Evolutionary conservation across 768 basidiomycete species (phyloP).

Genomic region (Suillus cothurnatus): DNA sequence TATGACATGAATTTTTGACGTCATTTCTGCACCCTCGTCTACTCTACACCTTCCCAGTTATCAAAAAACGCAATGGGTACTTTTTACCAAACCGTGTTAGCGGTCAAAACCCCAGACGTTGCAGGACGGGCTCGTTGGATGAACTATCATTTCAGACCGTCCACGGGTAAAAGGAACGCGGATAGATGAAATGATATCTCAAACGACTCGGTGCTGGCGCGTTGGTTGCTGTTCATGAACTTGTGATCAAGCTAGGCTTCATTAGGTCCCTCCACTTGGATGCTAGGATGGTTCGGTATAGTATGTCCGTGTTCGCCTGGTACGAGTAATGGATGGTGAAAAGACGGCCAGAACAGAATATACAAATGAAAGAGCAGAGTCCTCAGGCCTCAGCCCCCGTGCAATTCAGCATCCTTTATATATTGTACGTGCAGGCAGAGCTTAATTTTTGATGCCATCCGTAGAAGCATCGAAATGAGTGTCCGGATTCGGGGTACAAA

Average conservation of each 20-base stretch:
- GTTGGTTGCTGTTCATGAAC: not conserved
- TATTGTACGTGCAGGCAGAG: not conserved
- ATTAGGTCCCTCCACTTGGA: not conserved
- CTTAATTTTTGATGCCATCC: too few relatives aligned
- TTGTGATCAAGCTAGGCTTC: not conserved
- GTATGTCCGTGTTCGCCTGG: not conserved
- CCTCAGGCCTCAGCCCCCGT: too few relatives aligned
- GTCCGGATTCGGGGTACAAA: not conserved
- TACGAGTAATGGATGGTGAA: not conserved
- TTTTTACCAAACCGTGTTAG: not conserved
- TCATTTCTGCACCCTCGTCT: too few relatives aligned
- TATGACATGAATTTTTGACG: too few relatives aligned
- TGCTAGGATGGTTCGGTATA: not conserved
- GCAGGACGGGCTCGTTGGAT: too few relatives aligned
- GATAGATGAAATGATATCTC: not conserved
- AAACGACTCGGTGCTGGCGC: not conserved
- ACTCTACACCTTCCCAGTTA: not conserved
- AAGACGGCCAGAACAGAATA: not conserved
- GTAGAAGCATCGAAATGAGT: not conserved
- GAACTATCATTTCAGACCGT: not conserved
- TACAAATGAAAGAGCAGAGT: not conserved
- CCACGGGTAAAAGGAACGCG: not conserved
- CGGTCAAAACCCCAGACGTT: not conserved
- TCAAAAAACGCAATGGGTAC: not conserved
- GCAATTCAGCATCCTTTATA: not conserved